These are phyloP conservation scores for Quercus agrifolia DNA, from an alignment of 306 rosid species.

Conservation along the genomic window DNA sequence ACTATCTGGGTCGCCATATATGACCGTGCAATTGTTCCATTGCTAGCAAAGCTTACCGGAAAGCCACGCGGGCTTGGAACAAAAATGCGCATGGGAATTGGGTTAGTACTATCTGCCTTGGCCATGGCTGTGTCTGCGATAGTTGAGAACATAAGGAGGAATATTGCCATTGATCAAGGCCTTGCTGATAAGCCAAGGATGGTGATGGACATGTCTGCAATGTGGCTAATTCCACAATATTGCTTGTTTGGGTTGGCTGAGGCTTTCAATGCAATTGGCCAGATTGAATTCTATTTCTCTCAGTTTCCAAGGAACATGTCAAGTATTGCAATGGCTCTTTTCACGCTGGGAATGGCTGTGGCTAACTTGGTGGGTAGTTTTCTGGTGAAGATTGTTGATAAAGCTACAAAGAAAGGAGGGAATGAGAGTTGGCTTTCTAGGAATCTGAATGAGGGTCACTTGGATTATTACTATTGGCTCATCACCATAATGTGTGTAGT, in stretches of 20 bases:
- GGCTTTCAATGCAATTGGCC: slow-evolving; percentile 36
- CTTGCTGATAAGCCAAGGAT: slow-evolving; percentile 23
- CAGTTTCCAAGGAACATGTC: slow-evolving; percentile 42
- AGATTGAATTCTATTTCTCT: slow-evolving; percentile 39
- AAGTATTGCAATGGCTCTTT: slow-evolving; percentile 43
- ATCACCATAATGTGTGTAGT: slow-evolving; percentile 21
- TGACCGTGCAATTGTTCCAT: slow-evolving; percentile 29
- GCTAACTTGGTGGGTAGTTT: slow-evolving; percentile 19
- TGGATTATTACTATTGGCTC: slow-evolving; percentile 37
- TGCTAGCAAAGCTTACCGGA: slow-evolving; percentile 25
- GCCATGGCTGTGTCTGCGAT: not conserved
- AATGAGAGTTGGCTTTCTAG: slow-evolving; percentile 1
- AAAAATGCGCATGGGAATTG: slow-evolving; percentile 8
- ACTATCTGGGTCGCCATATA: slow-evolving; percentile 22
- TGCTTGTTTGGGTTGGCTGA: slow-evolving; percentile 31
- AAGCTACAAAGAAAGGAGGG: not conserved
- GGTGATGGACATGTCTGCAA: slow-evolving; percentile 33
- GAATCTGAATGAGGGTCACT: slow-evolving; percentile 14
- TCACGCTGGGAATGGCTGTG: slow-evolving; percentile 31
- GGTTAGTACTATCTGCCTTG: not conserved
- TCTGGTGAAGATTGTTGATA: slow-evolving; percentile 32
- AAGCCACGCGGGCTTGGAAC: not conserved
- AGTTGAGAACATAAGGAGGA: slow-evolving; percentile 30
- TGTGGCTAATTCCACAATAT: slow-evolving; percentile 39
- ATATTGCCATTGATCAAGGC: slow-evolving; percentile 22